These are phyloP conservation scores for Fusarium continuum DNA, from an alignment of 2,329 filamentous ascomycete genomes.

Conservation along the genomic window DNA sequence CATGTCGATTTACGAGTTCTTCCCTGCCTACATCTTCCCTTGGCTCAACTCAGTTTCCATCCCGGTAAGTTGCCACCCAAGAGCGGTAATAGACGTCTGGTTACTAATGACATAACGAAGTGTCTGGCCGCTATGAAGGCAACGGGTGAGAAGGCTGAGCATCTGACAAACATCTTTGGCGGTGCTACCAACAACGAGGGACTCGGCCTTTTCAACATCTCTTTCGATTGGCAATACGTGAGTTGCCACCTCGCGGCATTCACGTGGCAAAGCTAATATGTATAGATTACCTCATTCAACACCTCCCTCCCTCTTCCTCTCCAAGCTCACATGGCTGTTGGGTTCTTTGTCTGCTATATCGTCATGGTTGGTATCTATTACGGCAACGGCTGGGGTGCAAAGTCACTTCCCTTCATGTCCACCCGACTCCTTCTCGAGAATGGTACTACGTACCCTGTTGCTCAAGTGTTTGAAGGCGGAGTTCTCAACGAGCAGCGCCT, in stretches of 20 bases:
- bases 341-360: slow-evolving; percentile 58
- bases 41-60: slow-evolving; percentile 66
- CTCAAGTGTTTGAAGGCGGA: slow-evolving; percentile 52
- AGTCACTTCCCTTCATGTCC: slow-evolving; percentile 63
- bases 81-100: rapidly evolving
- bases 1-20: slow-evolving; percentile 62
- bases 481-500: slow-evolving; percentile 54
- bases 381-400: slow-evolving; percentile 57
- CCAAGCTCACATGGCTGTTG: slow-evolving; percentile 57
- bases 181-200: slow-evolving; percentile 63
- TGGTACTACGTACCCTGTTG: slow-evolving; percentile 53
- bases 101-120: not conserved
- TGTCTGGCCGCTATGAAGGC: slow-evolving; percentile 63
- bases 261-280: not conserved
- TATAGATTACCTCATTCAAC: slow-evolving; percentile 61
- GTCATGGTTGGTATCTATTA: slow-evolving; percentile 64
- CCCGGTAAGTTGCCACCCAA: slow-evolving; percentile 40
- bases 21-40: slow-evolving; percentile 64
- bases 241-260: slow-evolving; percentile 33
- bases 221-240: slow-evolving; percentile 65
- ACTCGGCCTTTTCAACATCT: slow-evolving; percentile 58
- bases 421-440: slow-evolving; percentile 54
- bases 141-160: slow-evolving; percentile 54
- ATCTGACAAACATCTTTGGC: slow-evolving; percentile 61
- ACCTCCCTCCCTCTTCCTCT: slow-evolving; percentile 63